Evolutionary conservation across 2,329 filamentous ascomycete species (phyloP).

Genomic region (Elsinoe perseae): DNA sequence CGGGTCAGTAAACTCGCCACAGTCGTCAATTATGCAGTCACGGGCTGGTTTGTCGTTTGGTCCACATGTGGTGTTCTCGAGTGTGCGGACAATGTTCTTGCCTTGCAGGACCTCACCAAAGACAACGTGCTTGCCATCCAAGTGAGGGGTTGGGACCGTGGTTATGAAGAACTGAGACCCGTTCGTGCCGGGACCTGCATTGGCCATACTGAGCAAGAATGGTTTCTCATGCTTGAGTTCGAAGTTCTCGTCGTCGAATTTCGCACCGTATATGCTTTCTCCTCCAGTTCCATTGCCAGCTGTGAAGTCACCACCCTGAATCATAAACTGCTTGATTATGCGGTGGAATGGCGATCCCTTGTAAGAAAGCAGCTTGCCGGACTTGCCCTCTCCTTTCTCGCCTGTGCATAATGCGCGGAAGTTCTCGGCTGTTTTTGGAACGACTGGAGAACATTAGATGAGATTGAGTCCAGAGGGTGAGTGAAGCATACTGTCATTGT

Average conservation of each 20-base stretch:
- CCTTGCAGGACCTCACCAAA: conserved; percentile 91
- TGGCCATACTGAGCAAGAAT: conserved; percentile 95
- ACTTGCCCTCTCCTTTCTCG: conserved; percentile 77
- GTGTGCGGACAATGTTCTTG: conserved; percentile 81
- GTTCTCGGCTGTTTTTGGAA: conserved; percentile 94
- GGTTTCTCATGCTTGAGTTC: conserved; percentile 83
- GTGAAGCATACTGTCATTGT: conserved; percentile 34
- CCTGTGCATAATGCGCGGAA: conserved; percentile 91
- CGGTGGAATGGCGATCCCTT: conserved; percentile 90
- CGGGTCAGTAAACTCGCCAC: conserved; percentile 67
- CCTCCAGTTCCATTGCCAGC: conserved; percentile 89
- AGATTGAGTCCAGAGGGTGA: not conserved
- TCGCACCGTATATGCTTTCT: conserved; percentile 94
- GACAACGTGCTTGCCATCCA: conserved; percentile 94
- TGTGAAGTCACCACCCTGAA: conserved; percentile 96
- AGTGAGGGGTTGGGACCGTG: conserved; percentile 86
- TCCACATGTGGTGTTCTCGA: conserved; percentile 75
- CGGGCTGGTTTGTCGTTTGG: conserved; percentile 67
- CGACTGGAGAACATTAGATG: conserved; percentile 43
- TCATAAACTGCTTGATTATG: conserved; percentile 98
- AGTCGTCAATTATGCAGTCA: conserved; percentile 69
- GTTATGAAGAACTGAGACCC: conserved; percentile 98
- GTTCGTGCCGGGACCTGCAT: conserved; percentile 89
- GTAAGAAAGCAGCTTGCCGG: conserved; percentile 82
- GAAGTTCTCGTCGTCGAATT: conserved; percentile 97